phyloP scores from a whole-genome alignment of 495 filamentous ascomycete genomes.

The Xylaria intraflava region DNA sequence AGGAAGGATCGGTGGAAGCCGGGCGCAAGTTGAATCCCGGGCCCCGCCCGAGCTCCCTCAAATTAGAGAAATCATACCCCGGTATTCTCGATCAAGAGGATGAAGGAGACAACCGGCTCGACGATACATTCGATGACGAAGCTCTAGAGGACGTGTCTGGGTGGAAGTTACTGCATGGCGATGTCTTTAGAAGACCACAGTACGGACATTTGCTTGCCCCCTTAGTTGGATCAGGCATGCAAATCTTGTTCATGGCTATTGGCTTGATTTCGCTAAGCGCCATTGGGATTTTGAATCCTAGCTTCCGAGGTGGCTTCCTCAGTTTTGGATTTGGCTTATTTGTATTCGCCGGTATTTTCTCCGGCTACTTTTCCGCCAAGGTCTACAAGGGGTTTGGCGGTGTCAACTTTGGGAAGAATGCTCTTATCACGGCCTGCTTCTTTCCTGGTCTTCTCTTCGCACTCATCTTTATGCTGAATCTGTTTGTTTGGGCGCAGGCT shows the following conservation, averaged over 20 bases:
- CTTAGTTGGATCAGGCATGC: conserved; percentile 81
- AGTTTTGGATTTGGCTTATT: conserved; percentile 83
- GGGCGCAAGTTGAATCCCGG: conserved; percentile 46
- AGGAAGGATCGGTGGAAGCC: conserved; percentile 59
- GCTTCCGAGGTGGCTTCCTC: conserved; percentile 87
- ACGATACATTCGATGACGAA: conserved; percentile 69
- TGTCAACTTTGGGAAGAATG: conserved; percentile 71
- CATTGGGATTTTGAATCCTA: conserved; percentile 80
- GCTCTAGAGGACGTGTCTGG: conserved; percentile 76
- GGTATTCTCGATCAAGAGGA: conserved; percentile 62
- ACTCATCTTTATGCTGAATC: conserved; percentile 76
- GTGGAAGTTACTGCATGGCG: conserved; percentile 91
- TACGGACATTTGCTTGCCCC: conserved; percentile 77
- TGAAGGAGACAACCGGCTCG: conserved; percentile 47
- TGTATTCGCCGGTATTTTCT: conserved; percentile 81
- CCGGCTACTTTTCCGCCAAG: conserved; percentile 84
- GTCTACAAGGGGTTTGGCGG: conserved; percentile 87
- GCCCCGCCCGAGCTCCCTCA: conserved; percentile 38
- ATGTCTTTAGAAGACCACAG: conserved; percentile 79
- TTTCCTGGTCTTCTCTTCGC: conserved; percentile 79
- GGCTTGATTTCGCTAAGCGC: conserved; percentile 75
- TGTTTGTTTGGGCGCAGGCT: conserved; percentile 92
- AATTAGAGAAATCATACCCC: conserved; percentile 46
- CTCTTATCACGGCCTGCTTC: conserved; percentile 73
- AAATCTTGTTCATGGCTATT: conserved; percentile 79